Evolutionary conservation across 768 basidiomycete genomes (phyloP), one percentile per base, ranked within the genome.

Genomic region (Phlebiopsis flavidoalba): DNA sequence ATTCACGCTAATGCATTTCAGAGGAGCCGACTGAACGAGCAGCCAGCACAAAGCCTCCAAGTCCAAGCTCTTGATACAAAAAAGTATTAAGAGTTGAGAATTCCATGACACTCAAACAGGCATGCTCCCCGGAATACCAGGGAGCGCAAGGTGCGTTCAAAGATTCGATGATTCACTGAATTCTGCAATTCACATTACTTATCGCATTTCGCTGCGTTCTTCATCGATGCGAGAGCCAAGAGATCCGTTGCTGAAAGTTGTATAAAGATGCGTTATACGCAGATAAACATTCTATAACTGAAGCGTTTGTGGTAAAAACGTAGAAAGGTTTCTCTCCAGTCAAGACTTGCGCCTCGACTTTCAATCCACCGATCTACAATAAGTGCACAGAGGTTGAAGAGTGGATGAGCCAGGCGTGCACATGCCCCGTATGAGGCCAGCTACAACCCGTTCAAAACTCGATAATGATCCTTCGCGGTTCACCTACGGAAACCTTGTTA

Each of bases 141-240:
- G 77, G 81, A 79, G 86, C 78, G 83, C 85, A 87, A 86, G 83
- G 76, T 87, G 86, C 83, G 80, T 87, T 87, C 84, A 86, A 87
- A 86, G 83, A 86, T 84, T 87, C 82, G 82, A 87, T 86, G 85
- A 86, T 86, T 86, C 84, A 86, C 84, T 84, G 83, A 83, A 84
- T 82, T 84, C 83, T 84, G 83, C 84, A 86, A 86, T 85, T 87
- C 86, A 87, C 84, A 87, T 86, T 86, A 87, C 83, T 80, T 86
- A 84, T 86, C 82, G 80, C 85, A 83, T 81, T 86, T 86, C 80
- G 82, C 86, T 85, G 84, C 83, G 79, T 86, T 85, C 85, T 86
- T 87, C 85, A 86, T 86, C 81, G 83, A 86, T 85, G 83, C 81
- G 79, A 84, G 83, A 85, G 81, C 84, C 85, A 86, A 85, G 84